Conservation (phyloP, 257 asterid genomes). For the Solanum etuberosum region DNA sequence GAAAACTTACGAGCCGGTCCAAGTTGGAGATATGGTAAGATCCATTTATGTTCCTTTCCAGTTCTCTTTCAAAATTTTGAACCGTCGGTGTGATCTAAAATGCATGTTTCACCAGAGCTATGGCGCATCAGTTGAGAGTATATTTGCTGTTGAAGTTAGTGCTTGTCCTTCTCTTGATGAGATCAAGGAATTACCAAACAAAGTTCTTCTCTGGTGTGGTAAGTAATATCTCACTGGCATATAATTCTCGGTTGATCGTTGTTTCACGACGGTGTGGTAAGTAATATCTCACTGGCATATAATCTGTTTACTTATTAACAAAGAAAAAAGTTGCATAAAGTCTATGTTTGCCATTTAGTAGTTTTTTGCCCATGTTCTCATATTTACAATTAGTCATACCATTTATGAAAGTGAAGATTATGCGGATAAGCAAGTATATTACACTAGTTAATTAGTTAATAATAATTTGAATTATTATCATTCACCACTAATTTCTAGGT, state of each 20-base stretch:
- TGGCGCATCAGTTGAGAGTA: slow-evolving; percentile 43
- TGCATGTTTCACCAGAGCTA: slow-evolving; percentile 45
- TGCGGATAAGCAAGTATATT: too few species aligned
- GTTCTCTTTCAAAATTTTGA: neutral
- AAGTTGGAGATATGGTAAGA: slow-evolving; percentile 73
- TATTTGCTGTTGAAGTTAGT: slow-evolving; percentile 49
- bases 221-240: neutral
- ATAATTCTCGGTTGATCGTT: neutral
- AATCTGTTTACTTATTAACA: neutral
- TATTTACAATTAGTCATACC: neutral
- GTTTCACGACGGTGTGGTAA: neutral
- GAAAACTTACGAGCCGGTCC: slow-evolving; percentile 64
- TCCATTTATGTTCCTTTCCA: neutral
- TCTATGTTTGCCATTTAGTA: neutral
- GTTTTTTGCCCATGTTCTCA: neutral
- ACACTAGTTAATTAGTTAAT: too few species aligned
- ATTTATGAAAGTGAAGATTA: too few species aligned
- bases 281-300: too few species aligned
- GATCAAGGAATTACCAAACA: slow-evolving; percentile 53
- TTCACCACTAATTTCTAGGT: too few species aligned
- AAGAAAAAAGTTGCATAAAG: neutral
- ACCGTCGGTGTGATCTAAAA: neutral
- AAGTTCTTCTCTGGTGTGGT: slow-evolving; percentile 88
- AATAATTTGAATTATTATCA: too few species aligned
- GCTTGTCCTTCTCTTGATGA: slow-evolving; percentile 67